Base-by-base conservation (phyloP, 495 filamentous ascomycete species). In the Trichoderma gamsii region DNA sequence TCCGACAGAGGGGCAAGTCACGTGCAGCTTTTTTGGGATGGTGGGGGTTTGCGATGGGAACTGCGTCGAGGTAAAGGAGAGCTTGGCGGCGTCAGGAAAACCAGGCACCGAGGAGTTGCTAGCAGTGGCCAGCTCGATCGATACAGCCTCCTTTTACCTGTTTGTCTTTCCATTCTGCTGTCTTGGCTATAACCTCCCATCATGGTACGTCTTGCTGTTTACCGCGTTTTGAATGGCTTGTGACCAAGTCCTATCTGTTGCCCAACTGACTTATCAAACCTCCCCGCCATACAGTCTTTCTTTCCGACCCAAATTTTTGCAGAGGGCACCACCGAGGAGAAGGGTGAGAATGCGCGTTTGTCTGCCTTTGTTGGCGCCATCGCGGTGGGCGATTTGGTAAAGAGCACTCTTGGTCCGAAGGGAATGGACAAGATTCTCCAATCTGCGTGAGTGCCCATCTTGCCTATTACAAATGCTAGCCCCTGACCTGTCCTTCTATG, bases 381-480 rank as follows among this genome's bases (percentile, higher is more conserved):
- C 75, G 95, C 95, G 38, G 94, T 99, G 49, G 95, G 95, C 59
- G 96, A 98, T 76, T 77, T 96, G 72, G 95, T 99, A 29, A 99
- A 99, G 86, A 95, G 90, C 76, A 99, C 95, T 11, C 82, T 99
- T 16, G 95, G 95, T 15, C 96, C 95, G 2, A 97, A 98, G 82
- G 95, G 95, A 73, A 98, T 98, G 96, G 96, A 99, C 82, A 98
- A 99, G 84, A 99, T 99, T 78, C 81, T 98, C 77, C 95, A 98
- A 77, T 97, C 93, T 80, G 96, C 93, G 90, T 96, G 43, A 44
- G 65, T 66, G 44, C 43, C 32, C 29, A 16, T 63, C 29, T 38
- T 15, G 25, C 18, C 29, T 38, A 41, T 44, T 16, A 44, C 41
- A 65, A 41, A 65, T 41, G 13, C 63, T 13, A 35, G 25, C 56